A percentile compares a stretch with the other conserved stretches of the same genome.
Conservation (phyloP, 1,284 basidiomycete species). For the Trichosporon sp. region DNA sequence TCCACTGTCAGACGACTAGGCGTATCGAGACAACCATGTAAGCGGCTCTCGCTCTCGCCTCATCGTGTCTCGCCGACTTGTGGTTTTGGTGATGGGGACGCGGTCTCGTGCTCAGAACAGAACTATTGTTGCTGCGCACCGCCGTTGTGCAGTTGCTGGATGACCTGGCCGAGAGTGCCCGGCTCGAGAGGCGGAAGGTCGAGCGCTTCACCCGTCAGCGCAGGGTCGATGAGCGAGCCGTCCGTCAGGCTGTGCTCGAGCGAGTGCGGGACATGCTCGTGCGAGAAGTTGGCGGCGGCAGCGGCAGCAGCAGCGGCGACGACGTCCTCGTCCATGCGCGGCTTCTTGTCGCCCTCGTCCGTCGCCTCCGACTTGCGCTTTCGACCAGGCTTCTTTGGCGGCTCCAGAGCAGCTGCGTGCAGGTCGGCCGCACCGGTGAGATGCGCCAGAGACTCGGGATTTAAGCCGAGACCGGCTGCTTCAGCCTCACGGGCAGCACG, state of each 20-base stretch:
- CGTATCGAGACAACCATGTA: background rate
- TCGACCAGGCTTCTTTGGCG: slow-evolving; percentile 14
- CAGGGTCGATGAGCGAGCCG: slow-evolving; percentile 25
- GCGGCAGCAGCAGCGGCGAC: slow-evolving; percentile 15
- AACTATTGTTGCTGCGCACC: slow-evolving; percentile 10
- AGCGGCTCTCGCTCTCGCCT: background rate
- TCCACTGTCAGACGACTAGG: background rate
- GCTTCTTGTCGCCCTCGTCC: slow-evolving; percentile 17
- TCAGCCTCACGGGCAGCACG: slow-evolving; percentile 35
- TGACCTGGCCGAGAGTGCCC: slow-evolving; percentile 21
- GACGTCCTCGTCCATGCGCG: slow-evolving; percentile 14
- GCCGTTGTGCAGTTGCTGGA: slow-evolving; percentile 19
- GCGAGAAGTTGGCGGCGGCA: background rate
- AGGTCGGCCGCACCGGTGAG: slow-evolving; percentile 7
- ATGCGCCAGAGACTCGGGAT: slow-evolving; percentile 13
- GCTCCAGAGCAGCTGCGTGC: slow-evolving; percentile 7
- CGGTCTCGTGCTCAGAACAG: background rate
- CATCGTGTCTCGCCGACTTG: background rate
- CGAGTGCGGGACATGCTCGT: slow-evolving; percentile 10
- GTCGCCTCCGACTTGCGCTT: slow-evolving; percentile 19
- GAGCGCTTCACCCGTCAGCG: slow-evolving; percentile 17
- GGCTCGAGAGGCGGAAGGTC: slow-evolving; percentile 15
- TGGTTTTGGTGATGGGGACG: background rate
- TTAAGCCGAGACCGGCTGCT: slow-evolving; percentile 25
- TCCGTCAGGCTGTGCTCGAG: slow-evolving; percentile 4